Percentiles rank a stretch among this genome's conserved stretches.
Conservation (phyloP, 2,329 filamentous ascomycete species). For the Dissoconium aciculare region DNA sequence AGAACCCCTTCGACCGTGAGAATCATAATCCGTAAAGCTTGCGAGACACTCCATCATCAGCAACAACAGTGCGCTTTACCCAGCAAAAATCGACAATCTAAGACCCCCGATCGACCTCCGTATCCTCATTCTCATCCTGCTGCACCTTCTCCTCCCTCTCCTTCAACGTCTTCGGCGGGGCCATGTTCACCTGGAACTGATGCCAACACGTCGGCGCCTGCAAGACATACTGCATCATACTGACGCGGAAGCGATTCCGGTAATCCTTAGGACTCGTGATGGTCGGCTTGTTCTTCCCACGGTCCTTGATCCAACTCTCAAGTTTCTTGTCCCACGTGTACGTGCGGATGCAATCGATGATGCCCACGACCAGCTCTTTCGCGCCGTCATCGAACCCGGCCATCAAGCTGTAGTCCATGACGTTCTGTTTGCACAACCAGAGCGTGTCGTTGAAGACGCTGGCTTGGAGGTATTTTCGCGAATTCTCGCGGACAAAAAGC, state of each 20-base stretch:
- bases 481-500: conserved; percentile 86
- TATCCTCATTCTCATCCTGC: conserved; percentile 8
- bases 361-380: conserved; percentile 88
- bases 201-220: conserved; percentile 66
- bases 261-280: conserved; percentile 97
- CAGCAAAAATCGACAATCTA: no score
- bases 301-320: conserved; percentile 99
- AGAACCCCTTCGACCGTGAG: no score
- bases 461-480: conserved; percentile 78
- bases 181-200: conserved; percentile 38
- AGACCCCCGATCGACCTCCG: conserved; percentile 4
- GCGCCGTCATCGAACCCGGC: conserved; percentile 83
- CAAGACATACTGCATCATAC: conserved; percentile 80
- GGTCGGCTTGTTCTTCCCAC: conserved; percentile 74
- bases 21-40: no score
- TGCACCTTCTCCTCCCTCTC: conserved; percentile 10
- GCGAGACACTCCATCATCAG: no score
- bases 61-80: no score
- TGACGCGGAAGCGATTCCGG: conserved; percentile 85
- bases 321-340: conserved; percentile 99
- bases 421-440: conserved; percentile 84
- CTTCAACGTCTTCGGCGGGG: conserved; percentile 20
- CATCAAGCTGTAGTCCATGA: conserved; percentile 99
- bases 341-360: conserved; percentile 95
- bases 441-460: conserved; percentile 97